phyloP scores from a whole-genome alignment of 2,329 filamentous ascomycete genomes.

The Trichophyton benhamiae region DNA sequence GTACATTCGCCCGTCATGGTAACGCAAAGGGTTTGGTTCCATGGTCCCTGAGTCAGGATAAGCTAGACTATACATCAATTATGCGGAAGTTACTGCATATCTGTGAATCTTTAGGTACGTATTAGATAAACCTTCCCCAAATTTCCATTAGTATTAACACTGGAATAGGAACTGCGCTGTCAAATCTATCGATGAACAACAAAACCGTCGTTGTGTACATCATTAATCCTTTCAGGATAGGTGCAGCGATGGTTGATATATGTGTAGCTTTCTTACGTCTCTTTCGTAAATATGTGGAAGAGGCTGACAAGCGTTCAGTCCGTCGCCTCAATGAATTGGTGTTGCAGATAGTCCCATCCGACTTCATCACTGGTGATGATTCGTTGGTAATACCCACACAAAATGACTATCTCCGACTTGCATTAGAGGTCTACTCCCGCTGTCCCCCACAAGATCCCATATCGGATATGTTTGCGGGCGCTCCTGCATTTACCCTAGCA shows the following conservation, averaged over 20 bases:
- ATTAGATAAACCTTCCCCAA: neutral
- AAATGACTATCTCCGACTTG: constrained; percentile 38
- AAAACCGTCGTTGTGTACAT: constrained; percentile 47
- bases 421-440: constrained; percentile 47
- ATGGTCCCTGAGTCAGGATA: constrained; percentile 23
- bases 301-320: constrained; percentile 22
- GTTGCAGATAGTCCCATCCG: constrained; percentile 46
- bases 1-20: constrained; percentile 37
- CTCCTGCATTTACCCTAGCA: constrained; percentile 44
- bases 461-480: constrained; percentile 32
- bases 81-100: constrained; percentile 25
- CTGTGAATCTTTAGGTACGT: constrained; percentile 29
- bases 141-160: neutral
- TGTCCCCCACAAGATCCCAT: constrained; percentile 36
- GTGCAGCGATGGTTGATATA: constrained; percentile 38
- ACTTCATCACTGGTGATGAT: constrained; percentile 41
- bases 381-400: constrained; percentile 41
- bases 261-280: constrained; percentile 47
- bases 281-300: constrained; percentile 41
- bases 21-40: constrained; percentile 29
- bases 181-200: constrained; percentile 21
- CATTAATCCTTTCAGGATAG: constrained; percentile 42
- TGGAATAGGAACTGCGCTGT: constrained; percentile 24
- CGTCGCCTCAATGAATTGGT: constrained; percentile 38
- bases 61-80: constrained; percentile 21